phyloP scores from a whole-genome alignment of 805 yeast genomes.

The Sugiyamaella mastotermitis region DNA sequence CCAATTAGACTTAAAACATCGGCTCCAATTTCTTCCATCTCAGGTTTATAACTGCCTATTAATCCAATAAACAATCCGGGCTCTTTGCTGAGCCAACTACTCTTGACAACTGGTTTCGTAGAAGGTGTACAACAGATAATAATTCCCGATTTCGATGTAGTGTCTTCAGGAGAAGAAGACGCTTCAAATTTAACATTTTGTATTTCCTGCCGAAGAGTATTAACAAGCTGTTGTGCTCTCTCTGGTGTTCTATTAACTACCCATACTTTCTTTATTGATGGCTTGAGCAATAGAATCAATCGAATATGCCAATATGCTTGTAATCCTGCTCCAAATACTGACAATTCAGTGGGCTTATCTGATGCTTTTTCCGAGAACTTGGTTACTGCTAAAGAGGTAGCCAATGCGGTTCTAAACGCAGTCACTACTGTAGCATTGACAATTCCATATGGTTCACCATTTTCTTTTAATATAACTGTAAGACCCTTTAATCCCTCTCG shows the following conservation, averaged over 20 bases:
- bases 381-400: slow-evolving; percentile 7
- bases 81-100: slow-evolving; percentile 3
- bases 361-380: no score
- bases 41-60: slow-evolving; percentile 11
- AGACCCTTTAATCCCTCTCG: slow-evolving; percentile 2
- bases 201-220: no score
- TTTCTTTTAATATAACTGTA: neutral
- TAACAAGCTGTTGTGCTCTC: no score
- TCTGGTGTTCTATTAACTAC: no score
- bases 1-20: neutral
- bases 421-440: slow-evolving; percentile 6
- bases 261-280: no score
- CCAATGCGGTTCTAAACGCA: slow-evolving; percentile 12
- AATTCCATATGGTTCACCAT: slow-evolving; percentile 4
- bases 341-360: no score
- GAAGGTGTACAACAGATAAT: slow-evolving; percentile 11
- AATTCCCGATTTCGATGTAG: no score
- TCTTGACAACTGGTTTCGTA: slow-evolving; percentile 9
- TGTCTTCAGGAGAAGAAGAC: no score
- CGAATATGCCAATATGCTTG: no score
- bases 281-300: no score
- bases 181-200: no score
- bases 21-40: slow-evolving; percentile 10
- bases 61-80: slow-evolving; percentile 4
- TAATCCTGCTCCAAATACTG: no score